Evolutionary conservation across 495 filamentous ascomycete genomes (phyloP).

Genomic region (Trichoderma asperelloides): DNA sequence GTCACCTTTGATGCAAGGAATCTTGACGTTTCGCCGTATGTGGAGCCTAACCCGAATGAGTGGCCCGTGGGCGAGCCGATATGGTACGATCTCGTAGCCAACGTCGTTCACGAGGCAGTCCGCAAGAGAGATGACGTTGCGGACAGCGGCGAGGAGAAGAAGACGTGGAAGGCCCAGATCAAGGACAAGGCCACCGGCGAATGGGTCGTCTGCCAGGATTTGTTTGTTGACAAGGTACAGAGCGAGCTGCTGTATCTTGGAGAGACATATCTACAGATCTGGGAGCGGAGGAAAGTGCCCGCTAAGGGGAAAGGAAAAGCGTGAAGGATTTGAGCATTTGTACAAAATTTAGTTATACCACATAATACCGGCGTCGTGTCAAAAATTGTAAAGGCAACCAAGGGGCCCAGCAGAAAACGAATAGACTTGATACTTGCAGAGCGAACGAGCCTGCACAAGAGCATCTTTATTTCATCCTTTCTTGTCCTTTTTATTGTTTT

Average conservation of each 20-base stretch:
- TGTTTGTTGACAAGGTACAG: conserved; percentile 81
- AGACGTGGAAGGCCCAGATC: conserved; percentile 69
- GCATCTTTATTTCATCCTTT: conserved; percentile 3
- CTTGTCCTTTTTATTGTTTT: not conserved
- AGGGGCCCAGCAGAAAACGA: not conserved
- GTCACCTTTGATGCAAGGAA: conserved; percentile 82
- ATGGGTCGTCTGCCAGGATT: conserved; percentile 90
- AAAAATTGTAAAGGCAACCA: not conserved
- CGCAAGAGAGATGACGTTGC: conserved; percentile 62
- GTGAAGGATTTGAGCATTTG: conserved; percentile 1
- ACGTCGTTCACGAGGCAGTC: conserved; percentile 88
- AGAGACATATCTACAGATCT: conserved; percentile 92
- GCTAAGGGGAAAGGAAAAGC: conserved; percentile 21
- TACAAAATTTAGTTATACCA: not conserved
- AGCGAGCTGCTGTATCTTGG: conserved; percentile 83
- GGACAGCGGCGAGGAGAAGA: conserved; percentile 73
- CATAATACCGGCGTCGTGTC: not conserved
- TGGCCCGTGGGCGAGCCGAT: conserved; percentile 72
- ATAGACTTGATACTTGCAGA: conserved; percentile 1
- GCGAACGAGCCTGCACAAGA: not conserved
- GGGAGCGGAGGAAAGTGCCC: conserved; percentile 69
- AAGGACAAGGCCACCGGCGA: conserved; percentile 57
- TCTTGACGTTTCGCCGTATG: conserved; percentile 82
- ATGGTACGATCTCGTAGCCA: conserved; percentile 92
- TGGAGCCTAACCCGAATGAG: conserved; percentile 40